Percentiles rank a stretch among this genome's conserved stretches.
Conservation (phyloP, 495 filamentous ascomycete species). For the Penicillium cinerascens region DNA sequence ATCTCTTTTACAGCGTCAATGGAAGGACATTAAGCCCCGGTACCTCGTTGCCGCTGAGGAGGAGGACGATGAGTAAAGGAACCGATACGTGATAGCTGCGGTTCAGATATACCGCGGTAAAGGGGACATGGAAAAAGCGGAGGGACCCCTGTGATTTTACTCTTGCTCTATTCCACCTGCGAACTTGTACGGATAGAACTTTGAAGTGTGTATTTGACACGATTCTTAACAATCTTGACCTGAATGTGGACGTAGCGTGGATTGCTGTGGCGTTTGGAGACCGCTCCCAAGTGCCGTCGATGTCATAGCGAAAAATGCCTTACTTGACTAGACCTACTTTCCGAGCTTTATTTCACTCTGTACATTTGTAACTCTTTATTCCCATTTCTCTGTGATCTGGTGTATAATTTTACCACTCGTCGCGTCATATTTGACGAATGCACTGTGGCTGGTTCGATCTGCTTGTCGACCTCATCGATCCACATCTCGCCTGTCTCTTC, state of each 20-base stretch:
- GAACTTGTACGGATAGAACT: constrained; percentile 38
- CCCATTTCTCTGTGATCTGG: neutral
- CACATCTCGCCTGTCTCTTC: constrained; percentile 17
- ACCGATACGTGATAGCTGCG: constrained; percentile 2
- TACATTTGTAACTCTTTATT: neutral
- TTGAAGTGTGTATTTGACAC: constrained; percentile 27
- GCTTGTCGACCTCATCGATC: constrained; percentile 18
- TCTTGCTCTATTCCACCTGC: constrained; percentile 17
- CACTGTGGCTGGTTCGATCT: constrained; percentile 6
- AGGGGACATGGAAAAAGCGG: constrained; percentile 22
- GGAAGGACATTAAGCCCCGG: constrained; percentile 95
- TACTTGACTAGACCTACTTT: neutral
- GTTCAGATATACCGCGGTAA: constrained; percentile 11
- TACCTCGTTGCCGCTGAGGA: constrained; percentile 67
- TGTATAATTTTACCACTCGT: neutral
- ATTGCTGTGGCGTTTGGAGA: constrained; percentile 27
- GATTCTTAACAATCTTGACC: constrained; percentile 1
- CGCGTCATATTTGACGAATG: constrained; percentile 5
- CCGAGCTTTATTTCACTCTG: neutral
- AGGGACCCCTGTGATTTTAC: constrained; percentile 27
- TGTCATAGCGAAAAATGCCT: constrained; percentile 24
- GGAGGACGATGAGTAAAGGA: constrained; percentile 50
- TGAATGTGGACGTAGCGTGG: constrained; percentile 10
- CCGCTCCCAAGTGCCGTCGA: constrained; percentile 25
- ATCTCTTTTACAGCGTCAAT: constrained; percentile 72